Evolutionary conservation across 371 early-diverging fungal genomes (phyloP).

Genomic region (Lichtheimia ornata): DNA sequence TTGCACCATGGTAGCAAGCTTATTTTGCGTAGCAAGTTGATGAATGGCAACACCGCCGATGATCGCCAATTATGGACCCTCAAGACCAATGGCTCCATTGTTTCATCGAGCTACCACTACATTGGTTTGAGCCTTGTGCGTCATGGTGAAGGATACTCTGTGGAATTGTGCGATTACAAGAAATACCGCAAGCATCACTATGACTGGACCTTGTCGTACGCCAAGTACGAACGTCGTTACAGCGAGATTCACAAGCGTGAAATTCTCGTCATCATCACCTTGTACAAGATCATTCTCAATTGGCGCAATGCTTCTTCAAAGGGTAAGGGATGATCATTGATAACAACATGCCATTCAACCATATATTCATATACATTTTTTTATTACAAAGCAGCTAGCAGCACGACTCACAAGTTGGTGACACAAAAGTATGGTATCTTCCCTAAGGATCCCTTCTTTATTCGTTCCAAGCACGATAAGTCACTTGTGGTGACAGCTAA

Average conservation of each 20-base stretch:
- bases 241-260: constrained; percentile 34
- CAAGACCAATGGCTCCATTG: constrained; percentile 40
- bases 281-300: constrained; percentile 30
- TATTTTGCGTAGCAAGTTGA: constrained; percentile 21
- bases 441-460: constrained; percentile 50
- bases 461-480: constrained; percentile 41
- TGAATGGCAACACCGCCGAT: constrained; percentile 17
- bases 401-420: constrained; percentile 33
- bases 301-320: constrained; percentile 13
- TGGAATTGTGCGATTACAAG: constrained; percentile 29
- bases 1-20: constrained; percentile 27
- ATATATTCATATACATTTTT: background rate
- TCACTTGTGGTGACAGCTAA: constrained; percentile 32
- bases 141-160: constrained; percentile 21
- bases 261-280: constrained; percentile 26
- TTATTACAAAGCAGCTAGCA: constrained; percentile 10
- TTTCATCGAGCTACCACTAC: constrained; percentile 22
- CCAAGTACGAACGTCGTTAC: constrained; percentile 27
- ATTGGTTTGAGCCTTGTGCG: constrained; percentile 32
- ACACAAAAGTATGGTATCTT: constrained; percentile 41
- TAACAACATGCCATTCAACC: background rate
- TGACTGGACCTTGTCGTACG: constrained; percentile 40
- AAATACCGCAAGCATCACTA: constrained; percentile 22
- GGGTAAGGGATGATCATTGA: constrained; percentile 17
- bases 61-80: constrained; percentile 37